Conservation (phyloP, 352 stramenopile genomes). For the Pilasporangium apinafurcum region DNA sequence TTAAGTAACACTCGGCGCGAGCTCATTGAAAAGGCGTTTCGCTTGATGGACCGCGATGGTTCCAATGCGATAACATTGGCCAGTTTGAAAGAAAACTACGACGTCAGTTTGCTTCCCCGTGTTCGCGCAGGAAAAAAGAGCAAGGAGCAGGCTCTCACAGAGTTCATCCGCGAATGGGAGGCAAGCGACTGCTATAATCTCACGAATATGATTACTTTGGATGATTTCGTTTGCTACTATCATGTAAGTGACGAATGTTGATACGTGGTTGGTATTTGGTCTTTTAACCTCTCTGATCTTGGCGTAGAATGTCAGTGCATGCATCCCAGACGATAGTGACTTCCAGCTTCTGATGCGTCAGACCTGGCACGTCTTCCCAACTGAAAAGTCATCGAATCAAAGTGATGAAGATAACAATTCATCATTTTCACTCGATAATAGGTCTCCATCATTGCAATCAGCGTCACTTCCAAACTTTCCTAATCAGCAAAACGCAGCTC, state of each 20-base stretch:
- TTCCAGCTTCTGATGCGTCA: conserved; percentile 83
- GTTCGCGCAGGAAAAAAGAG: conserved; percentile 63
- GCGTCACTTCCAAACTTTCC: too few relatives aligned
- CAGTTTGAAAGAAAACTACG: conserved; percentile 61
- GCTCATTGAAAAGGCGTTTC: conserved; percentile 53
- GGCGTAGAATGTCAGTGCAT: conserved; percentile 69
- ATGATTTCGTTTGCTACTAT: conserved; percentile 80
- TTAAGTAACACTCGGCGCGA: conserved; percentile 18
- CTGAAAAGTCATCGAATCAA: not conserved
- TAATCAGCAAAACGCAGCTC: not conserved
- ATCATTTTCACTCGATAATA: conserved; percentile 7
- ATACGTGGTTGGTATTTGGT: not conserved
- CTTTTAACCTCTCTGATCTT: not conserved
- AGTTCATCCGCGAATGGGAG: conserved; percentile 76
- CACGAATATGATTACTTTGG: conserved; percentile 36
- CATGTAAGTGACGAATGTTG: conserved; percentile 20
- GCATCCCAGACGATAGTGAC: conserved; percentile 66
- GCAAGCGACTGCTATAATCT: conserved; percentile 12
- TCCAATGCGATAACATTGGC: conserved; percentile 38
- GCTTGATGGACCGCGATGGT: conserved; percentile 35
- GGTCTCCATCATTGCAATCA: not conserved
- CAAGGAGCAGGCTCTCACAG: conserved; percentile 35
- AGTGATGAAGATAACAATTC: conserved; percentile 15
- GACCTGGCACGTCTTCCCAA: conserved; percentile 40
- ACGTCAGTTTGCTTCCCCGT: conserved; percentile 61